A percentile compares a stretch with the other conserved stretches of the same genome.
Conservation (phyloP, 2,329 filamentous ascomycete species). For the Metarhizium guizhouense region DNA sequence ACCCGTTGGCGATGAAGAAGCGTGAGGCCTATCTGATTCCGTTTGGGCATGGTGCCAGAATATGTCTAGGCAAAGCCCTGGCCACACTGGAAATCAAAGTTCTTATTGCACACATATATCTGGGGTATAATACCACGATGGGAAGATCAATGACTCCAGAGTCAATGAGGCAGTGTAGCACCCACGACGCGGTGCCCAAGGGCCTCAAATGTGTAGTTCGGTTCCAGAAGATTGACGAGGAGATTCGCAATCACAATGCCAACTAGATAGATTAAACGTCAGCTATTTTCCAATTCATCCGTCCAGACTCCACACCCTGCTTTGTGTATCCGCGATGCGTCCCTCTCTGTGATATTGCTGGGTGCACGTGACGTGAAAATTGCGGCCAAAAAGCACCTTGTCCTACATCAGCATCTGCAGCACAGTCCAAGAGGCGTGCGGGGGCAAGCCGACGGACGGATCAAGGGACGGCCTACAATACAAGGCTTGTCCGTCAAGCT, state of each 20-base stretch:
- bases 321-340: no score
- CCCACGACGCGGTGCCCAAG: constrained; percentile 5
- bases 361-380: no score
- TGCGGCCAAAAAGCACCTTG: no score
- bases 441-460: no score
- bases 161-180: constrained; percentile 7
- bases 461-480: no score
- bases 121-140: neutral
- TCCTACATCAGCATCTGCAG: no score
- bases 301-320: no score
- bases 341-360: no score
- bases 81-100: constrained; percentile 7
- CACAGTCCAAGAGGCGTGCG: no score
- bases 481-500: no score
- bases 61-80: constrained; percentile 6
- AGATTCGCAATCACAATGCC: neutral
- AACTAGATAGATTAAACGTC: no score
- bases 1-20: neutral
- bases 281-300: no score
- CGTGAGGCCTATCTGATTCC: constrained; percentile 4
- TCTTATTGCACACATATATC: constrained; percentile 1
- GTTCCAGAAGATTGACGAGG: neutral
- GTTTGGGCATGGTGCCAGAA: constrained; percentile 6
- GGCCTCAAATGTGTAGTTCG: constrained; percentile 1
- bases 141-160: neutral